Evolutionary conservation across 176 grass and related monocot genomes (phyloP), one percentile per base, ranked within the genome.

Genomic region (Zizania latifolia): DNA sequence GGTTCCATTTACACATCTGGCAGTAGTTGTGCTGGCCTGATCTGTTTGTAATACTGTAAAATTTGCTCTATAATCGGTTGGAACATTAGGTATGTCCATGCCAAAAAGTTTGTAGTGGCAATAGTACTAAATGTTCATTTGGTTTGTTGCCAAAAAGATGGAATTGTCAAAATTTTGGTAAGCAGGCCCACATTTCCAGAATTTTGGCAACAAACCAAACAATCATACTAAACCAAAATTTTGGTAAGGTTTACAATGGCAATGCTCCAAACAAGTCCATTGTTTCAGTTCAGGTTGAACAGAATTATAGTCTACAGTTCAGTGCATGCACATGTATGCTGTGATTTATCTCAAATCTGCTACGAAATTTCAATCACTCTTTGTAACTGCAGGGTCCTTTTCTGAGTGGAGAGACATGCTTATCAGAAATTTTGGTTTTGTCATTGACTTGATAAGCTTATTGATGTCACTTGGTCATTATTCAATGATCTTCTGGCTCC

Each of bases 401-500:
- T 88, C 85, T 86, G 96, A 99, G 69, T 86, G 76, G 83, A 99
- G 83, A 81, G 89, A 89, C 26, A 68, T 86, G 79, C 85, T 99
- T 71, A 76, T 90, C 53, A 94, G 96, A 83, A 85, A 99, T 81
- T 88, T 81, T 74, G 87, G 96, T 81, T 99, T 99, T 78, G 24
- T 88, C 33, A 86, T 95, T 70, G 92, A 99, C 61, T 74, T 95
- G 57, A 81, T 89, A 79, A 89, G 86, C 26, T 83, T 95, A 44
- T 37, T 76, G 77, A 95, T 90, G 85, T 88, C 84, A 73, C 59
- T 95, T 73, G 82, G 91, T 77, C 89, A 99, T 95, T 99, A 95
- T 68, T 90, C 85, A 16, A 92, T 88, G 80, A 99, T 92, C 43
- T 92, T 88, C 88, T 99, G 91, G 85, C 89, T 95, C 78, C 91